Evolutionary conservation across 1,284 basidiomycete species (phyloP), one percentile per base, ranked within the genome.

Genomic region (Fistulinella cinereoalba): DNA sequence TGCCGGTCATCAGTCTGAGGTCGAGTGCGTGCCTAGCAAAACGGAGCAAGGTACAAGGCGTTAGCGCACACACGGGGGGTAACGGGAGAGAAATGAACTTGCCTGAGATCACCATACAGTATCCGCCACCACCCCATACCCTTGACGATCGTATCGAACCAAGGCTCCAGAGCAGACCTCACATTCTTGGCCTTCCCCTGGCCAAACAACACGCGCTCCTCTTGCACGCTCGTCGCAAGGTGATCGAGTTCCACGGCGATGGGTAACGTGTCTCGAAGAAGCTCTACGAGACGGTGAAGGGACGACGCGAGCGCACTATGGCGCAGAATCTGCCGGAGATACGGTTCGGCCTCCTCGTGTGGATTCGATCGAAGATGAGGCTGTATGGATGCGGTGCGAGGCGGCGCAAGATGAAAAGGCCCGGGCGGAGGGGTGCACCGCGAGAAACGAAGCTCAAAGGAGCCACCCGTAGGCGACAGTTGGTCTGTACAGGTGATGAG

Each of bases 41-140:
- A 18, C 31, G 29, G 5, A 15, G 29, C 13, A 32, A 32, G 13
- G 15, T 32, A n/a, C 25, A 27, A 6, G 10, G 28, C 31, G 21
- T 31, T 7, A 40, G 32, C 9, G 16, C 2, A 16, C 21, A 9
- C 3, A 15, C 16, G 21, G 18, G 7, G 10, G 8, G n/a, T 6
- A 23, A n/a, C 8, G 13, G 15, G 7, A 6, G 55, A 31, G 16
- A 27, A 27, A 15, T 9, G 22, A 15, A 47, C 45, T 70, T 45
- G 62, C 82, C 77, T 76, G 25, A 81, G 70, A 58, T 86, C 81
- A 11, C 78, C 75, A 53, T 87, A 87, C 38, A 87, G 66, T 27
- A 92, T 64, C 43, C 89, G 72, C 68, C 85, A 90, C 89, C 89
- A 92, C 6, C 85, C 85, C 31, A 84, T 81, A 4, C 83, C 77